These are phyloP conservation scores for Mucuna pruriens DNA, from an alignment of 306 rosid species.

Conservation along the genomic window DNA sequence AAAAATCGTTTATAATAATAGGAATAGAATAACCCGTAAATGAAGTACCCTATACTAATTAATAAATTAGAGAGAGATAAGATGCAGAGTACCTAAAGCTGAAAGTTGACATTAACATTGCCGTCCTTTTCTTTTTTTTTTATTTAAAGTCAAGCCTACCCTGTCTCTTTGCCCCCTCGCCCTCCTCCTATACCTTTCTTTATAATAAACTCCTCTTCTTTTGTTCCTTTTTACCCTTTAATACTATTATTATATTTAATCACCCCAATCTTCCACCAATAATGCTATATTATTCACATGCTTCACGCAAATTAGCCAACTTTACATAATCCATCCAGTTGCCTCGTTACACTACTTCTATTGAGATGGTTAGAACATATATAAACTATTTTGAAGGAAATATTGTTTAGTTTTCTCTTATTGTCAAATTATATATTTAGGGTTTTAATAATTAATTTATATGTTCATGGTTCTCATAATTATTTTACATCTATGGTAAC, in stretches of 20 bases:
- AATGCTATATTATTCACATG: background rate
- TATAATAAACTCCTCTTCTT: background rate
- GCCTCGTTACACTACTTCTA: background rate
- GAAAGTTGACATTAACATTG: slow-evolving; percentile 24
- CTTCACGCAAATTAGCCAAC: background rate
- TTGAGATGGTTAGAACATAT: too few relatives aligned
- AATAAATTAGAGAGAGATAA: background rate
- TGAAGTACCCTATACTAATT: too few relatives aligned
- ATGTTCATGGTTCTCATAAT: too few relatives aligned
- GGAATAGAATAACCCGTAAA: too few relatives aligned
- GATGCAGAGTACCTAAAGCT: slow-evolving; percentile 40
- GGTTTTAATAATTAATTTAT: too few relatives aligned
- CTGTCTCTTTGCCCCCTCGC: background rate
- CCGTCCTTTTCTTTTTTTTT: slow-evolving; percentile 1
- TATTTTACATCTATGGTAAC: too few relatives aligned
- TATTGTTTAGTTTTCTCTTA: too few relatives aligned
- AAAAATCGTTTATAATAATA: too few relatives aligned
- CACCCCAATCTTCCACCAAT: background rate
- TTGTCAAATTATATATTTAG: too few relatives aligned
- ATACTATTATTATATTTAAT: background rate
- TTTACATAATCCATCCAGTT: background rate
- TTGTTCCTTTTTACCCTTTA: background rate
- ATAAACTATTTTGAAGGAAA: too few relatives aligned
- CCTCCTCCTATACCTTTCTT: background rate
- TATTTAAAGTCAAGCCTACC: slow-evolving; percentile 18